Conservation (phyloP, 306 rosid species). For the Begonia peltatifolia region DNA sequence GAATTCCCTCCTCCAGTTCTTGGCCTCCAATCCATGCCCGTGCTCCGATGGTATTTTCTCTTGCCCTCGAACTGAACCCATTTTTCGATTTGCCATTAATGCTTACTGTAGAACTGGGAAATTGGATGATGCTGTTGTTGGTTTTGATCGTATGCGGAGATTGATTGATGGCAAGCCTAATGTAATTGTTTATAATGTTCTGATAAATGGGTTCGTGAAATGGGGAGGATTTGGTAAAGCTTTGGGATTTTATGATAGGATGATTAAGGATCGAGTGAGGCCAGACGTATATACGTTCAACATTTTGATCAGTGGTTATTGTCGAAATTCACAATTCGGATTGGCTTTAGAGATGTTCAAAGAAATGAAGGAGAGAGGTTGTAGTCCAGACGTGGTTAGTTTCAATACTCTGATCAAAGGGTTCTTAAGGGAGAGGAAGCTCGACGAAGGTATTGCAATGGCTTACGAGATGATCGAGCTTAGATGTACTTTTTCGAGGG, state of each 20-base stretch:
- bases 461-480: constrained; percentile 69
- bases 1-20: constrained; percentile 37
- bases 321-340: too few species aligned
- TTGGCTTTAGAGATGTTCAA: constrained; percentile 58
- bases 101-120: constrained; percentile 45
- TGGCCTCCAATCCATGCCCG: constrained; percentile 53
- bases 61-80: constrained; percentile 49
- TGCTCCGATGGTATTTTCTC: constrained; percentile 71
- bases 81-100: constrained; percentile 37
- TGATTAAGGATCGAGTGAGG: constrained; percentile 35
- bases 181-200: constrained; percentile 36
- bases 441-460: constrained; percentile 64
- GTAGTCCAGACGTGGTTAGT: constrained; percentile 78
- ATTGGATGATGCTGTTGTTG: constrained; percentile 36
- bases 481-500: constrained; percentile 37
- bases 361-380: constrained; percentile 63
- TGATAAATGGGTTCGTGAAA: constrained; percentile 78
- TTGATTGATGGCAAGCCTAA: constrained; percentile 59
- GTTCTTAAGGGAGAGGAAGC: constrained; percentile 48
- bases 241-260: constrained; percentile 34
- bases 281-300: too few species aligned
- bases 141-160: constrained; percentile 42
- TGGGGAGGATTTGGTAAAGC: constrained; percentile 30
- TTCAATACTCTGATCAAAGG: constrained; percentile 77
- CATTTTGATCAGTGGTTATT: too few species aligned